Evolutionary conservation across 768 basidiomycete genomes (phyloP), one percentile per base, ranked within the genome.

Genomic region (Boletus patriciae): DNA sequence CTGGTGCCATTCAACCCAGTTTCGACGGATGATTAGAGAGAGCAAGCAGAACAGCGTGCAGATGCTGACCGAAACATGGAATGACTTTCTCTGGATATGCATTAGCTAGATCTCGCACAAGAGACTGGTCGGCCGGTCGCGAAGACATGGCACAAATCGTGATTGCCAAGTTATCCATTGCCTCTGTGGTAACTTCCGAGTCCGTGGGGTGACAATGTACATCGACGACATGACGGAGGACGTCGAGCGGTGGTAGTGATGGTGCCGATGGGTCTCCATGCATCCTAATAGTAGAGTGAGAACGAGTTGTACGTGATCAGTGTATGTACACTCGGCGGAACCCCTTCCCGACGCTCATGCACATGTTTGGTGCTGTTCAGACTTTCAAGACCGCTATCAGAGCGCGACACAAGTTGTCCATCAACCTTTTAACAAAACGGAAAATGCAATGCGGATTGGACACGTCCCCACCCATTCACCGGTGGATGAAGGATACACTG

Each of bases 171-270:
- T 72, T 64, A 25, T 82, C 75, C 73, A 90, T 84, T 6, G 79
- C 78, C 23, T 76, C 72, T 4, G 72, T 50, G 9, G 74, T 63
- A 38, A 86, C 79, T 1, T 70, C 71, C 11, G 87, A 81, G 70
- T 96, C 94, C 5, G 91, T 94, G 4, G 95, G 94, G 73, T 98
- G 95, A 72, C 92, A 95, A 62, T 98, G 95, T 0, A 87, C 90
- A 67, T 97, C 95, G 52, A 86, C 80, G 54, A 98, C 75, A 63
- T 91, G 91, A 21, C 71, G 74, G 19, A 91, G 75, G 44, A 93
- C 79, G 47, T 65, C 61, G 27, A 62, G 60, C 3, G 69, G 51
- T 33, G 72, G 74, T n/a, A 70, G 64, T 11, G 54, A 50, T 9
- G 37, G 29, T 29, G 44, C 25, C 4, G 44, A 34, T 23, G 23